These are phyloP conservation scores for Picochlorum sp. DNA, from an alignment of 139 green algal genomes.

Conservation along the genomic window DNA sequence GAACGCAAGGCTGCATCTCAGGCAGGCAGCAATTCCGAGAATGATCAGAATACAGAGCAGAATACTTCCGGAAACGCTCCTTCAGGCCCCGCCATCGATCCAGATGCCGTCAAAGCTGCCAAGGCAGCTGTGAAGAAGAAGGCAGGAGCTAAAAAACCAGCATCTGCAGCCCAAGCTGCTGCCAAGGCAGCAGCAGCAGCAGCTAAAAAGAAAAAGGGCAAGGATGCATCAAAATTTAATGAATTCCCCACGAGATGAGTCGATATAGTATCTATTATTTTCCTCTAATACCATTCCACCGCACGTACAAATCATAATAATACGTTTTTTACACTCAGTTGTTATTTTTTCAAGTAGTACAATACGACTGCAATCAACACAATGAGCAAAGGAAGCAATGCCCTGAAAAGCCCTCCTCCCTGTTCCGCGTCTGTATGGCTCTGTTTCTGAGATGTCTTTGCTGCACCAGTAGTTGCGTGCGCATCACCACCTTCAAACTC, in stretches of 20 bases:
- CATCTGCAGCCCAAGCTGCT: conserved; percentile 13
- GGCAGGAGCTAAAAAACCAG: conserved; percentile 5
- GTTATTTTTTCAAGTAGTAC: neutral
- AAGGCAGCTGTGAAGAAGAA: conserved; percentile 35
- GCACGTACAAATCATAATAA: no score
- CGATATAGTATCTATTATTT: neutral
- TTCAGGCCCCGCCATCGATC: neutral
- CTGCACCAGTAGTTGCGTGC: no score
- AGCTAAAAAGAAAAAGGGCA: conserved; percentile 22
- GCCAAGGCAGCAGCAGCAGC: conserved; percentile 21
- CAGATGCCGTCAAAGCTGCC: conserved; percentile 14
- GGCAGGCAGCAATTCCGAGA: conserved; percentile 1
- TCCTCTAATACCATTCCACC: no score
- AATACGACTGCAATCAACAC: no score
- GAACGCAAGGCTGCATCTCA: neutral
- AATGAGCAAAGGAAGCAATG: no score
- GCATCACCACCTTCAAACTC: conserved; percentile 48
- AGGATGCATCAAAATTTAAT: conserved; percentile 30
- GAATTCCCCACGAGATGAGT: conserved; percentile 27
- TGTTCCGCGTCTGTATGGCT: no score
- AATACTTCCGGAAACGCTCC: neutral
- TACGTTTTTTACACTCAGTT: no score
- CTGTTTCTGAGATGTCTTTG: no score
- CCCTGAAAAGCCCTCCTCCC: no score
- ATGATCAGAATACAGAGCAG: neutral